A percentile compares a stretch with the other conserved stretches of the same genome.
Conservation (phyloP, 768 basidiomycete species). For the Heimioporus sp. region DNA sequence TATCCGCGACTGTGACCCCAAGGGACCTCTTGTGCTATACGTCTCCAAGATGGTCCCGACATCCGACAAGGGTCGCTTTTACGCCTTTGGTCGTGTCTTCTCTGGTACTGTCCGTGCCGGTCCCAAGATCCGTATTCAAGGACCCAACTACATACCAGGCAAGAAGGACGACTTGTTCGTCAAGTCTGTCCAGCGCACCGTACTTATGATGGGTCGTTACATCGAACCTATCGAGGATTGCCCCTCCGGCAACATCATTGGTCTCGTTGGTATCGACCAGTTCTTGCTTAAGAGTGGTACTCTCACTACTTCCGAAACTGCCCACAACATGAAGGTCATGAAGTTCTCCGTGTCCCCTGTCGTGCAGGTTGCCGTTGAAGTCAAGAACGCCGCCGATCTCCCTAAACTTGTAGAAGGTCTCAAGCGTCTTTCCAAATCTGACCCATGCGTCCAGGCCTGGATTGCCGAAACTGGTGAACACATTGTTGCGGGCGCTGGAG, state of each 20-base stretch:
- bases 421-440: slow-evolving; percentile 99
- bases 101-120: slow-evolving; percentile 96
- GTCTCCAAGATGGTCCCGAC: slow-evolving; percentile 99
- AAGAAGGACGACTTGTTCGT: slow-evolving; percentile 98
- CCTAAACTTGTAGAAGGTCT: slow-evolving; percentile 99
- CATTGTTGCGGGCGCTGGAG: slow-evolving; percentile 99
- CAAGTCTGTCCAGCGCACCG: slow-evolving; percentile 98
- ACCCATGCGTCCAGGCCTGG: slow-evolving; percentile 98
- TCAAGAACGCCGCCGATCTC: slow-evolving; percentile 98
- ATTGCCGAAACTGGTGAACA: slow-evolving; percentile 92
- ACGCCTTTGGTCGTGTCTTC: slow-evolving; percentile 99
- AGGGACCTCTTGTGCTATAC: slow-evolving; percentile 94
- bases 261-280: slow-evolving; percentile 99
- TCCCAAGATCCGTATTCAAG: slow-evolving; percentile 99
- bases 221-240: slow-evolving; percentile 99
- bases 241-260: slow-evolving; percentile 97
- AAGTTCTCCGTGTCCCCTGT: slow-evolving; percentile 99
- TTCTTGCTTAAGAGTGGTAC: slow-evolving; percentile 99
- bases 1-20: slow-evolving; percentile 97
- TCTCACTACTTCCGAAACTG: slow-evolving; percentile 95
- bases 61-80: slow-evolving; percentile 99
- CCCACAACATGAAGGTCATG: slow-evolving; percentile 99
- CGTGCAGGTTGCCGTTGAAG: slow-evolving; percentile 98
- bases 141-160: slow-evolving; percentile 97
- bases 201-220: slow-evolving; percentile 99